Evolutionary conservation across 768 basidiomycete genomes (phyloP), one percentile per base, ranked within the genome.

Genomic region (Holtermannia corniformis): DNA sequence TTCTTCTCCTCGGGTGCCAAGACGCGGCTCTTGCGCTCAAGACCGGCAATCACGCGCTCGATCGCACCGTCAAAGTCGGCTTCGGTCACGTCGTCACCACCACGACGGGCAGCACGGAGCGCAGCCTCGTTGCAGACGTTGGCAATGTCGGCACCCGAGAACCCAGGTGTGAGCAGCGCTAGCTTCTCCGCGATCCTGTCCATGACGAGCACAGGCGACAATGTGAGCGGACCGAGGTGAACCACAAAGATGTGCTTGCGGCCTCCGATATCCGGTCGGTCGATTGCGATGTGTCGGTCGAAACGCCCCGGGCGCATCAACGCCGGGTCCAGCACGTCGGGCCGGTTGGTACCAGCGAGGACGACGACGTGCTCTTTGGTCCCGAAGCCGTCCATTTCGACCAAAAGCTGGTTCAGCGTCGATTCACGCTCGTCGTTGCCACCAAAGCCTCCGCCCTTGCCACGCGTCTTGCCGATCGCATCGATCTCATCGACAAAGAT

Each of bases 401-500:
- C 95, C 56, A 99, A 77, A 12, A 99, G 79, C 73, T 99, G 93
- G 71, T 97, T 97, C 54, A 99, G 80, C 24, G 95, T 99, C 0
- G 87, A 87, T 74, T 99, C 95, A 25, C 95, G 83, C 72, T 99
- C 95, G 68, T 97, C 93, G 73, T 97, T 96, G 4, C 93, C 89
- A 27, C 93, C 90, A 48, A 88, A 82, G 58, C 80, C 82, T 22
- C 85, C 81, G 21, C 79, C 77, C 68, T 83, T 84, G 45, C 81
- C 85, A 67, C 95, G 81, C 16, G 88, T 79, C 75, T 96, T 97
- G 52, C 95, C 95, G 62, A 99, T 97, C 48, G 95, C 95, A 71
- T 99, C 95, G 58, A 99, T 99, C 76, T 99, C 95, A 73, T 99
- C 95, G 58, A 99, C 81, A 75, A 99, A 99, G 70, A 99, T 87